Conservation (phyloP, 2,329 filamentous ascomycete species). For the Sporothrix globosa region DNA sequence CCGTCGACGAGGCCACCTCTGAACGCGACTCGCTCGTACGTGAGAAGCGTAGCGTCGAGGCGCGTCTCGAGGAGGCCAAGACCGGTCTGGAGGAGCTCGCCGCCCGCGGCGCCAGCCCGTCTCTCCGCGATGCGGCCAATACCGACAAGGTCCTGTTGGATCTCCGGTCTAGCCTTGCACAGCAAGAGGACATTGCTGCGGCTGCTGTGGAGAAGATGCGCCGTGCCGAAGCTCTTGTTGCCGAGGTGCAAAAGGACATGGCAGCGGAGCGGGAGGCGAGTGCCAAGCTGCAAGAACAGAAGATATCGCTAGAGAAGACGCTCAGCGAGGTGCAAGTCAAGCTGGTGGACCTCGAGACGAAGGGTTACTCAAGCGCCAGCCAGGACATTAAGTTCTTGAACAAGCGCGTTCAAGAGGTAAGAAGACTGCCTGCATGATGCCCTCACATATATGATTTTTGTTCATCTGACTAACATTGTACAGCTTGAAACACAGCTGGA, state of each 20-base stretch:
- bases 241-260: conserved; percentile 93
- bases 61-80: conserved; percentile 82
- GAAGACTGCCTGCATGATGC: conserved; percentile 39
- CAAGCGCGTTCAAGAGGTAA: conserved; percentile 91
- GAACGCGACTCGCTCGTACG: conserved; percentile 83
- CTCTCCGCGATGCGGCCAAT: conserved; percentile 84
- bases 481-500: conserved; percentile 89
- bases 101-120: conserved; percentile 79
- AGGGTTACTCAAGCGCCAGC: conserved; percentile 91
- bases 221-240: conserved; percentile 80
- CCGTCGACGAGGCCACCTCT: conserved; percentile 80
- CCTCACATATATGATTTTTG: not conserved
- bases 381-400: conserved; percentile 95
- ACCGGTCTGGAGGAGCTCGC: conserved; percentile 86
- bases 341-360: conserved; percentile 92
- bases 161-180: conserved; percentile 83
- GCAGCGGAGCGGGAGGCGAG: conserved; percentile 80
- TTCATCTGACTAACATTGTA: conserved; percentile 24
- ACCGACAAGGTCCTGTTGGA: conserved; percentile 80
- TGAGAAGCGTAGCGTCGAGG: conserved; percentile 88
- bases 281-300: conserved; percentile 83
- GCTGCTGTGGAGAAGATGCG: conserved; percentile 98
- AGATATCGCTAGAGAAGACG: conserved; percentile 83
- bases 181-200: conserved; percentile 88
- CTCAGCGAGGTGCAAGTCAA: conserved; percentile 88